Conservation (phyloP, 2,329 filamentous ascomycete genomes). For the Eutypa lata region DNA sequence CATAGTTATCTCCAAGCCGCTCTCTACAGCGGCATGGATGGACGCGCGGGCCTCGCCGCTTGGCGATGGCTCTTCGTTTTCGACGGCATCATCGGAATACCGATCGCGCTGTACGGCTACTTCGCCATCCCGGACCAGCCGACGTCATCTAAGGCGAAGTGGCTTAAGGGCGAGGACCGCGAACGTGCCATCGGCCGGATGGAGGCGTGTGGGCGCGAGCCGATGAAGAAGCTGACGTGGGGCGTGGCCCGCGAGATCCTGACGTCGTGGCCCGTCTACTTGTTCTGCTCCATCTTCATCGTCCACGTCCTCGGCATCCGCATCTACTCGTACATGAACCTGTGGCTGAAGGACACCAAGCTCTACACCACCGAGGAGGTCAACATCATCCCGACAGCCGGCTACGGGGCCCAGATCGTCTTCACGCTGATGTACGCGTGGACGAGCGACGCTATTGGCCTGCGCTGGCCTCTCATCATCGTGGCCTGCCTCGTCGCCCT, state of each 20-base stretch:
- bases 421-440: constrained; percentile 52
- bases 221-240: constrained; percentile 28
- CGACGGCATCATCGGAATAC: constrained; percentile 35
- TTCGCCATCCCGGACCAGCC: constrained; percentile 32
- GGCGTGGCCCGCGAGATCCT: constrained; percentile 25
- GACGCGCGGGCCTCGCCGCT: constrained; percentile 32
- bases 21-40: constrained; percentile 37
- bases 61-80: constrained; percentile 48
- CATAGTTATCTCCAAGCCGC: constrained; percentile 41
- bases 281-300: constrained; percentile 31
- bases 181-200: constrained; percentile 28
- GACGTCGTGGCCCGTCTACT: constrained; percentile 27
- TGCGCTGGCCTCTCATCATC: constrained; percentile 51
- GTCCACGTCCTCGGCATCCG: constrained; percentile 33
- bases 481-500: constrained; percentile 40
- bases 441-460: constrained; percentile 49
- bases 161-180: constrained; percentile 24
- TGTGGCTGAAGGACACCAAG: constrained; percentile 30
- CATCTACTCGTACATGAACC: constrained; percentile 33
- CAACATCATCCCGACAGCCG: constrained; percentile 47
- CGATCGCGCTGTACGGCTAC: constrained; percentile 29
- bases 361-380: constrained; percentile 39
- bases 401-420: constrained; percentile 37
- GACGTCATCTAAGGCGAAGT: constrained; percentile 23
- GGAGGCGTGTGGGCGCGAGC: constrained; percentile 26